Evolutionary conservation across 192 early-diverging fungal genomes (phyloP).

Genomic region (Coemansia sp.): DNA sequence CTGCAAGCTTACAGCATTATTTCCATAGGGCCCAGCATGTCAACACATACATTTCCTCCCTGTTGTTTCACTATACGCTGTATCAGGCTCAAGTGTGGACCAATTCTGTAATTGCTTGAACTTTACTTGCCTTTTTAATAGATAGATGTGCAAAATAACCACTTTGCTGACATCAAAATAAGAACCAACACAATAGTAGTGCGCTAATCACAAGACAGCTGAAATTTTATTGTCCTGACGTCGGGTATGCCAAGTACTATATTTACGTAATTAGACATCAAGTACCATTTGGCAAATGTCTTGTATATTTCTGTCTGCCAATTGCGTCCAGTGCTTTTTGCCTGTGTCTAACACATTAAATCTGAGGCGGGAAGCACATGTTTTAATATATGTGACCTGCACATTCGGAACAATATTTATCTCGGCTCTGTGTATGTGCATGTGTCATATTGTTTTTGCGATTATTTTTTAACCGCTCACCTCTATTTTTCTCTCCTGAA

Average conservation of each 20-base stretch:
- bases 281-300: not conserved
- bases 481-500: not conserved
- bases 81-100: not conserved
- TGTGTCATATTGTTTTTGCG: not conserved
- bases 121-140: not conserved
- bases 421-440: constrained; percentile 8
- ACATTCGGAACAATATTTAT: constrained; percentile 3
- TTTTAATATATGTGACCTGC: constrained; percentile 8
- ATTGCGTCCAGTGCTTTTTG: not conserved
- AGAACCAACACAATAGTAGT: not conserved
- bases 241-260: constrained; percentile 2
- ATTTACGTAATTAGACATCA: not conserved
- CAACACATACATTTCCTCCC: constrained; percentile 1
- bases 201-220: not conserved
- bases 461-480: not conserved
- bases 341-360: not conserved
- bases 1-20: constrained; percentile 3
- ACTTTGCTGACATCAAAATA: not conserved
- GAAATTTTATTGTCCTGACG: not conserved
- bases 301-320: not conserved
- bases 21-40: not conserved
- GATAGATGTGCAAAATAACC: not conserved
- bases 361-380: constrained; percentile 1
- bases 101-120: not conserved
- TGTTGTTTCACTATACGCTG: not conserved